phyloP scores from a whole-genome alignment of 2,329 filamentous ascomycete species.

The Calonectria naviculata region DNA sequence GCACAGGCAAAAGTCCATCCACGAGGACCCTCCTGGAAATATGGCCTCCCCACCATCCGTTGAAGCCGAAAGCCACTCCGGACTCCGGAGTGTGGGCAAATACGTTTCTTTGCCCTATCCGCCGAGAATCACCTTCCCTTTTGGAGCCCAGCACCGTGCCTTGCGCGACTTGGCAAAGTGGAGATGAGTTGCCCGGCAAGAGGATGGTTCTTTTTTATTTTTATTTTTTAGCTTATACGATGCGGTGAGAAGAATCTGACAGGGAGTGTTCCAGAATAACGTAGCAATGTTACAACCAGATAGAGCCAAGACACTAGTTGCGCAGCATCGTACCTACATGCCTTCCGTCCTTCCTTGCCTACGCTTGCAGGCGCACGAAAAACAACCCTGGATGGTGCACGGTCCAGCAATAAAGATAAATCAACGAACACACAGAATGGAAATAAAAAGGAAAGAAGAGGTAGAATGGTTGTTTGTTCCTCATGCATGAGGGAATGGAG shows the following conservation, averaged over 20 bases:
- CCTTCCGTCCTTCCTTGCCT: no score
- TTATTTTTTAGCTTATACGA: not conserved
- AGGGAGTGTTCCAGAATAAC: not conserved
- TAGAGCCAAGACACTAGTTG: not conserved
- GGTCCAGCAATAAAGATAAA: not conserved
- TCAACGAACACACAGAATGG: not conserved
- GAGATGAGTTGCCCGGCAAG: not conserved
- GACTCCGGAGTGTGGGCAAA: not conserved
- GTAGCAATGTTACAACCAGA: not conserved
- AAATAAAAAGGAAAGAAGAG: not conserved
- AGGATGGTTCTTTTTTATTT: not conserved
- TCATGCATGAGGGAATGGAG: not conserved
- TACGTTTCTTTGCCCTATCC: not conserved
- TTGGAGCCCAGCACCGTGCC: not conserved
- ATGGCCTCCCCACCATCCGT: not conserved
- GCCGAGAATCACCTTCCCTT: not conserved
- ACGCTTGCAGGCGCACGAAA: no score
- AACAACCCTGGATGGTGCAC: not conserved
- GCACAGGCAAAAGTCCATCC: no score
- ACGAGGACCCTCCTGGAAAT: not conserved
- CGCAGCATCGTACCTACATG: not conserved
- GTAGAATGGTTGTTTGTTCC: not conserved
- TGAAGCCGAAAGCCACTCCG: not conserved
- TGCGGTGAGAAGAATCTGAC: not conserved
- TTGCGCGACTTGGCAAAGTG: not conserved